These are phyloP conservation scores for Dioscorea zingiberensis DNA, from an alignment of 106 monocot species.

Conservation along the genomic window DNA sequence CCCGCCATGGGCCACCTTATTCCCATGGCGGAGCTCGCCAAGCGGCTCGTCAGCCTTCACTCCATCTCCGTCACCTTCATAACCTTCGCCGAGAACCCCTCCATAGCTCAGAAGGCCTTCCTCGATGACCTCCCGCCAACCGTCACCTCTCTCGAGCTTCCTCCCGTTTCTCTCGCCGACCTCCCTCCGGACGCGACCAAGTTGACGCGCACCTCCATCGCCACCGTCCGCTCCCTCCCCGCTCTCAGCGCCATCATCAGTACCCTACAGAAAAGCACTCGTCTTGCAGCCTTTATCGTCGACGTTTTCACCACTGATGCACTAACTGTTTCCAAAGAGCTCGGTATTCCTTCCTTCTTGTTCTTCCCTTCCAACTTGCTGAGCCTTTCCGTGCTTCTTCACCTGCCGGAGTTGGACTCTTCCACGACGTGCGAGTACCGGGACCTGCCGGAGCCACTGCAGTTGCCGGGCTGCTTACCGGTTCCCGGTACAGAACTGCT, in stretches of 20 bases:
- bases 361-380: constrained; percentile 22
- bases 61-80: constrained; percentile 50
- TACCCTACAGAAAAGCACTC: background rate
- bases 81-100: constrained; percentile 2
- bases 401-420: constrained; percentile 20
- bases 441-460: constrained; percentile 28
- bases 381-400: background rate
- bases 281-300: constrained; percentile 24
- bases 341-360: constrained; percentile 25
- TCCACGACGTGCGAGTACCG: constrained; percentile 14
- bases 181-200: constrained; percentile 5
- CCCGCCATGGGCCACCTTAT: constrained; percentile 70
- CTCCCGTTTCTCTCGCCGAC: constrained; percentile 12
- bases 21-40: constrained; percentile 45
- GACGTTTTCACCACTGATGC: constrained; percentile 24
- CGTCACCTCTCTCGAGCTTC: constrained; percentile 13
- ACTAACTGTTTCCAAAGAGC: constrained; percentile 20
- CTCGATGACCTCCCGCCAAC: constrained; percentile 23
- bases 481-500: constrained; percentile 22
- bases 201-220: constrained; percentile 2
- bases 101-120: constrained; percentile 6
- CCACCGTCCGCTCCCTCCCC: constrained; percentile 18
- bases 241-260: constrained; percentile 9
- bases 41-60: constrained; percentile 31
- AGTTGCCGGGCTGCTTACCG: constrained; percentile 41